phyloP scores from a whole-genome alignment of 139 green algal genomes.

The Volvox reticuliferus region DNA sequence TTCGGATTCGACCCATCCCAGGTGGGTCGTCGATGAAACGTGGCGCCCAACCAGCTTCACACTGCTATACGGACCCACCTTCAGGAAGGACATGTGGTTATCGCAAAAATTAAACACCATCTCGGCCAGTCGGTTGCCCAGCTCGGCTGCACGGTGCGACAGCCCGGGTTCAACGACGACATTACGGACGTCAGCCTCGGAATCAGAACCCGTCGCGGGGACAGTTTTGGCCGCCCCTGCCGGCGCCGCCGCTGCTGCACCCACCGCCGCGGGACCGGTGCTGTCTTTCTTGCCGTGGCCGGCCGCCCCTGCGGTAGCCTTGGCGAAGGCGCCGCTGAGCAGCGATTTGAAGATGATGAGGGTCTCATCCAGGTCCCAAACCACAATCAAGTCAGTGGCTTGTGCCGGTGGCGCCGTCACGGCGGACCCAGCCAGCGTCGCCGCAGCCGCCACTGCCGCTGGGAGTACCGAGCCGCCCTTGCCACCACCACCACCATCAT shows the following conservation, averaged over 20 bases:
- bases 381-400: constrained; percentile 6
- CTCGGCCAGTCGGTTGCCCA: constrained; percentile 8
- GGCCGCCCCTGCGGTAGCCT: not conserved
- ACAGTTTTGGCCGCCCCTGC: not conserved
- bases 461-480: not conserved
- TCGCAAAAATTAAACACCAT: constrained; percentile 33
- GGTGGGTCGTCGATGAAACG: no score
- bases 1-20: no score
- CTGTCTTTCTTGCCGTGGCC: not conserved
- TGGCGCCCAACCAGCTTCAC: no score
- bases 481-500: not conserved
- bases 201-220: not conserved
- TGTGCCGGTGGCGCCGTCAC: not conserved
- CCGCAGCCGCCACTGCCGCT: not conserved
- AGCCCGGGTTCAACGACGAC: not conserved
- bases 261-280: not conserved
- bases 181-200: not conserved
- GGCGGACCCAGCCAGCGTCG: not conserved
- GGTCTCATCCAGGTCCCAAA: constrained; percentile 48
- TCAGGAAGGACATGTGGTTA: constrained; percentile 11
- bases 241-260: not conserved
- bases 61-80: not conserved
- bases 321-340: constrained; percentile 16
- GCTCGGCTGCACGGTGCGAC: not conserved
- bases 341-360: constrained; percentile 47